Conservation (phyloP, 1,284 basidiomycete species). For the Trichosporon sp. region DNA sequence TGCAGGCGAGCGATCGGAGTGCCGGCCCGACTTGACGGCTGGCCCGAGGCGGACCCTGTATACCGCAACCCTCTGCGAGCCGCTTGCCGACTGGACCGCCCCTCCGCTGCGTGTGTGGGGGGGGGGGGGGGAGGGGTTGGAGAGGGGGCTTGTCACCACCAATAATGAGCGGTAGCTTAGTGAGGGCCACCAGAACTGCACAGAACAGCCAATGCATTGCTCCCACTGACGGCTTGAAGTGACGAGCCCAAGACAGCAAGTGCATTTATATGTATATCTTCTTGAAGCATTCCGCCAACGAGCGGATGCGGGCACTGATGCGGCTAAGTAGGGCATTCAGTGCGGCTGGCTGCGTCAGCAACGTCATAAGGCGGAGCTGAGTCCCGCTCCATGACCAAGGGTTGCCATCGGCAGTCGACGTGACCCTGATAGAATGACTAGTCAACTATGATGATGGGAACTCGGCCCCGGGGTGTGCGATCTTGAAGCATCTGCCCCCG, state of each 20-base stretch:
- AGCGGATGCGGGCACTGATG: neutral
- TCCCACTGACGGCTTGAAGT: no score
- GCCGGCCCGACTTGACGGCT: neutral
- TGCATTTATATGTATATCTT: no score
- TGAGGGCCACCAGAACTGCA: no score
- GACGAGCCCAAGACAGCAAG: no score
- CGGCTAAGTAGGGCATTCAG: neutral
- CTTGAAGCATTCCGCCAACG: neutral
- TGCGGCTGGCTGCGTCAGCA: neutral
- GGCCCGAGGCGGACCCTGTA: neutral
- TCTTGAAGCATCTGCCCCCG: neutral
- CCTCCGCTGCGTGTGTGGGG: no score
- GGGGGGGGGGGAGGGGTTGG: no score
- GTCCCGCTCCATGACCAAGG: neutral
- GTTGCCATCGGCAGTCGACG: neutral
- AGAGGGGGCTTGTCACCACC: no score
- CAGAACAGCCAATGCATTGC: no score
- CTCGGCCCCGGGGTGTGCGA: neutral
- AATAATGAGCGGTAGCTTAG: no score
- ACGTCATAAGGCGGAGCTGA: conserved; percentile 1
- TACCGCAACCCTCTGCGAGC: neutral
- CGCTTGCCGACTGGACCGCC: no score
- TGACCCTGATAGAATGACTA: neutral
- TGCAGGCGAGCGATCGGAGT: neutral
- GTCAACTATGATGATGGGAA: neutral